These are phyloP conservation scores for Ascosphaera acerosa DNA, from an alignment of 2,329 filamentous ascomycete genomes.

Conservation along the genomic window DNA sequence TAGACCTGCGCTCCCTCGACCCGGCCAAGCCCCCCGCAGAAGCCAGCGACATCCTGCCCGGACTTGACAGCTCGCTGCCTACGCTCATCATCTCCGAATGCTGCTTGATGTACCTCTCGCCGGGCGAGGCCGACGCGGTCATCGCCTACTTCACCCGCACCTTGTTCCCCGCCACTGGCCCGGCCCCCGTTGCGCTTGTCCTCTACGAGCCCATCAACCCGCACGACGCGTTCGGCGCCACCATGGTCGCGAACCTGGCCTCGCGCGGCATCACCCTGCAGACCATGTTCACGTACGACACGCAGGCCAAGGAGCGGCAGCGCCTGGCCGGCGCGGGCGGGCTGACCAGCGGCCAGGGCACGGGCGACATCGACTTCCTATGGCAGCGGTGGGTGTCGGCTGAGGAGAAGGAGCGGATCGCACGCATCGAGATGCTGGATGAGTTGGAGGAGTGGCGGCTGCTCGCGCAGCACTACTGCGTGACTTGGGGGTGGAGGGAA, in stretches of 20 bases:
- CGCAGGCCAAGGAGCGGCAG: constrained; percentile 38
- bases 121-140: constrained; percentile 35
- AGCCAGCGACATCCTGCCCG: constrained; percentile 16
- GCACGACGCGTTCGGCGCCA: constrained; percentile 62
- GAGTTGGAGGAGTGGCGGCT: constrained; percentile 88
- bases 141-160: constrained; percentile 38
- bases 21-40: constrained; percentile 7
- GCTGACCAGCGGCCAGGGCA: constrained; percentile 31
- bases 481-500: constrained; percentile 67
- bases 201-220: constrained; percentile 79
- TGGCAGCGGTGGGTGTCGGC: constrained; percentile 49
- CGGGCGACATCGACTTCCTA: constrained; percentile 38
- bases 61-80: constrained; percentile 33
- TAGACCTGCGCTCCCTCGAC: constrained; percentile 42
- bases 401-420: constrained; percentile 54
- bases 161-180: constrained; percentile 13
- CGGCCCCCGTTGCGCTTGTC: constrained; percentile 33
- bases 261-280: constrained; percentile 62
- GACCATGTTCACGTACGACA: constrained; percentile 48
- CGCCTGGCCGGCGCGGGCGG: constrained; percentile 39
- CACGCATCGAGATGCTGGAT: constrained; percentile 63
- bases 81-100: constrained; percentile 85
- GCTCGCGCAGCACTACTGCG: constrained; percentile 65
- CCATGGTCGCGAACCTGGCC: constrained; percentile 78
- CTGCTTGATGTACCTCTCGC: constrained; percentile 70